Conservation (phyloP, 225 moss, liverwort and hornwort genomes). For the Anthoceros angustus region DNA sequence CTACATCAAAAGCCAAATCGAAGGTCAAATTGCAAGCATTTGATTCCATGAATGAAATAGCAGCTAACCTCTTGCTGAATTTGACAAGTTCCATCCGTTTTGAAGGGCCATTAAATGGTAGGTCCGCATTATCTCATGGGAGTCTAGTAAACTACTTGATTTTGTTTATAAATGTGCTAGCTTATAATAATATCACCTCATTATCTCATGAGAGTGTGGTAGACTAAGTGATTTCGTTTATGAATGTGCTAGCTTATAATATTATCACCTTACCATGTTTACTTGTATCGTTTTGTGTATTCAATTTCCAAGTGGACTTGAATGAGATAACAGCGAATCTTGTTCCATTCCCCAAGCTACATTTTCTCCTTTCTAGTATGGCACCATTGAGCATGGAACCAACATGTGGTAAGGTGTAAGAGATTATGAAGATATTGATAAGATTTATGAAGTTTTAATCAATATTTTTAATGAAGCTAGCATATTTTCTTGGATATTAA, state of each 20-base stretch:
- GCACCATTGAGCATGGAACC: slow-evolving; percentile 36
- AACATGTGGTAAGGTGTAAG: slow-evolving; percentile 23
- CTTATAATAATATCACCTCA: background rate
- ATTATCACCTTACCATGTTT: background rate
- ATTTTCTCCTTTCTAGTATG: slow-evolving; percentile 74
- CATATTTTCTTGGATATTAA: too few relatives aligned
- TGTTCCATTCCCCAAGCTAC: slow-evolving; percentile 85
- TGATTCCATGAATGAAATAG: slow-evolving; percentile 73
- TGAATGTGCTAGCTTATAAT: background rate
- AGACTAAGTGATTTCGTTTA: background rate
- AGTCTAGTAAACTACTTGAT: background rate
- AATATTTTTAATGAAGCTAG: too few relatives aligned
- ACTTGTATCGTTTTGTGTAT: slow-evolving; percentile 5
- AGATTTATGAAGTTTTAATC: background rate
- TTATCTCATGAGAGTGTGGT: too few relatives aligned
- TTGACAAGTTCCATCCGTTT: slow-evolving; percentile 91
- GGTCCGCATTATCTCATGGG: too few relatives aligned
- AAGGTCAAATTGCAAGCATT: slow-evolving; percentile 30
- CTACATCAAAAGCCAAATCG: slow-evolving; percentile 13
- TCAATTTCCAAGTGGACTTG: slow-evolving; percentile 40
- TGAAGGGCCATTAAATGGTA: slow-evolving; percentile 76
- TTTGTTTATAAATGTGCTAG: background rate
- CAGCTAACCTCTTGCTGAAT: slow-evolving; percentile 59
- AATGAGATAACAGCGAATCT: slow-evolving; percentile 87
- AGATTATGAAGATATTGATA: background rate